A percentile compares a stretch with the other conserved stretches of the same genome.
Conservation (phyloP, 495 filamentous ascomycete species). For the Jackrogersella minutella region DNA sequence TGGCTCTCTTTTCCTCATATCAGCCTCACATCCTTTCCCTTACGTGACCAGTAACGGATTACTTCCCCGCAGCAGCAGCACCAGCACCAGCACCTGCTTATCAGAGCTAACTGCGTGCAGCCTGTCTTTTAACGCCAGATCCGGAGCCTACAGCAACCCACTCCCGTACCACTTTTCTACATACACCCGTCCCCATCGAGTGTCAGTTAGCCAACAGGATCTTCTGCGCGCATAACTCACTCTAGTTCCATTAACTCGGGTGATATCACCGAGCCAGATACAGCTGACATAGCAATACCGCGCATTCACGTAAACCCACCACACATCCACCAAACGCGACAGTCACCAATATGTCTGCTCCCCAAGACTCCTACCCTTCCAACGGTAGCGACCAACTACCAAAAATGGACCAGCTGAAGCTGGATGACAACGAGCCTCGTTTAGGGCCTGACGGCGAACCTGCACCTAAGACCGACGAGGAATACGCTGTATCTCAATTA, state of each 20-base stretch:
- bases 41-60: slow-evolving; percentile 37
- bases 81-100: slow-evolving; percentile 42
- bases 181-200: slow-evolving; percentile 35
- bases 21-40: slow-evolving; percentile 37
- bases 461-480: slow-evolving; percentile 87
- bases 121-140: slow-evolving; percentile 29
- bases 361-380: slow-evolving; percentile 53
- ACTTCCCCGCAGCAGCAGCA: slow-evolving; percentile 46
- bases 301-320: slow-evolving; percentile 11
- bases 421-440: slow-evolving; percentile 62
- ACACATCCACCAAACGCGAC: neutral
- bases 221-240: slow-evolving; percentile 22
- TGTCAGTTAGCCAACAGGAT: slow-evolving; percentile 39
- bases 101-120: slow-evolving; percentile 45
- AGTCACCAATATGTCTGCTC: slow-evolving; percentile 53
- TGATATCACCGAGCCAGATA: slow-evolving; percentile 32
- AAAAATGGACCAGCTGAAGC: slow-evolving; percentile 55
- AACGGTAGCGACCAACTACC: slow-evolving; percentile 56
- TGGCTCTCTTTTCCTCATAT: slow-evolving; percentile 25
- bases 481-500: slow-evolving; percentile 89
- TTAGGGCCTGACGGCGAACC: slow-evolving; percentile 72
- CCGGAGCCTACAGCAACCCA: slow-evolving; percentile 37
- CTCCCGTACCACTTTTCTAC: slow-evolving; percentile 42
- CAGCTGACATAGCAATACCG: slow-evolving; percentile 30
- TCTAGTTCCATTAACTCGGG: slow-evolving; percentile 27